These are phyloP conservation scores for Lizonia empirigonia DNA, from an alignment of 2,329 filamentous ascomycete species.

Conservation along the genomic window DNA sequence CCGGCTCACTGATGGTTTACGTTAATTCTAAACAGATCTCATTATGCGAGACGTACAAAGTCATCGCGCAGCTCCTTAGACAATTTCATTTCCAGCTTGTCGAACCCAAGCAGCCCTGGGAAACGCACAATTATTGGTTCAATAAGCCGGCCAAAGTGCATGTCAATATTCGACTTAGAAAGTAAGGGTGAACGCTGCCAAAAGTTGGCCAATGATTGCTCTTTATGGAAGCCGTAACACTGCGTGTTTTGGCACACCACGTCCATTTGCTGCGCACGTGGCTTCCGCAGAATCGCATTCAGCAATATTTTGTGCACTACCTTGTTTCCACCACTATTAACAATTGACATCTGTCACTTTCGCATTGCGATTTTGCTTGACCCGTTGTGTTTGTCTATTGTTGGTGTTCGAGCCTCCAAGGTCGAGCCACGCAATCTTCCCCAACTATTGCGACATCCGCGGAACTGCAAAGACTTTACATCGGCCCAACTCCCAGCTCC, in stretches of 20 bases:
- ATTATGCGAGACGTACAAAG: neutral
- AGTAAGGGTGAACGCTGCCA: neutral
- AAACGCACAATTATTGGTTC: neutral
- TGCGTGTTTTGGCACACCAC: neutral
- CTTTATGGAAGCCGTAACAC: neutral
- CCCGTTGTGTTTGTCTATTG: neutral
- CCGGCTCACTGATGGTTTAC: no score
- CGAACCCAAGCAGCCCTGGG: neutral
- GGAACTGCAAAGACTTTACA: neutral
- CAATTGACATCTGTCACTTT: no score
- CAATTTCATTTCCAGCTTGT: neutral
- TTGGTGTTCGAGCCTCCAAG: neutral
- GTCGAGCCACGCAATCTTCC: constrained; percentile 1
- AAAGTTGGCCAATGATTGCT: neutral
- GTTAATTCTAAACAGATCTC: neutral
- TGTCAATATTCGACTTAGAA: neutral
- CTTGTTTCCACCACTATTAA: no score
- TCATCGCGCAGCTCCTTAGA: neutral
- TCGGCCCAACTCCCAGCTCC: neutral
- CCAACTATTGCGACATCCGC: neutral
- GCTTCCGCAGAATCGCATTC: no score
- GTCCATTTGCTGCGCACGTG: neutral
- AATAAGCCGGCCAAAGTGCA: neutral
- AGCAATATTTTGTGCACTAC: no score
- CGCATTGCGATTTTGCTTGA: neutral